Evolutionary conservation across 805 yeast genomes (phyloP), one percentile per base, ranked within the genome.

Genomic region (Torulaspora gathmanii): DNA sequence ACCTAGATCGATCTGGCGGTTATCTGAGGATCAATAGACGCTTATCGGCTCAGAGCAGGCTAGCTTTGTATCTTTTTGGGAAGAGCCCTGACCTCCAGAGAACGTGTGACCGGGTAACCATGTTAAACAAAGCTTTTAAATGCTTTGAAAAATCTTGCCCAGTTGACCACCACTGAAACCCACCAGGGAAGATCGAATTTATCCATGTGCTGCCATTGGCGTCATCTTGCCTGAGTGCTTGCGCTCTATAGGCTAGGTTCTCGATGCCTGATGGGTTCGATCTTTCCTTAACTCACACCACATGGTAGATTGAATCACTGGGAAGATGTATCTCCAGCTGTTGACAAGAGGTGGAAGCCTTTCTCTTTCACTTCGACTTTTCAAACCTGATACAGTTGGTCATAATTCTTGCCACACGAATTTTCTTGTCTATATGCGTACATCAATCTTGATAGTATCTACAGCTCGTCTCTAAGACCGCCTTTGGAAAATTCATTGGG

Each of bases 291-390:
- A 28, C 34, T 15, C 13, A 27, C 44, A 54, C 37, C 46, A 47
- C 57, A 55, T 58, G 67, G 60, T 33, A 63, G 59, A 63, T 44
- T 40, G 44, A 63, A 41, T 44, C 42, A 41, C 35, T 28, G 47
- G 61, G 57, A 63, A 56, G 67, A 61, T 59, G 68, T 63, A 63
- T 63, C 68, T 63, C 68, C 68, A 63, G 68, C 61, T 62, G 63
- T 59, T 62, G 67, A 63, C 49, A 42, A 46, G 58, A 53, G 51
- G 51, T 54, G 54, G 50, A 53, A 57, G 63, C 63, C 57, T 60
- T 63, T 63, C 52, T 58, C 64, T 58, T 59, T 49, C 44, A 37
- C 44, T 39, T 53, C 61, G 56, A 33, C 40, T 38, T 40, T 23
- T 27, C 51, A 52, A 55, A 55, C 34, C 58, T 63, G 68, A 63